Percentiles rank a stretch among this genome's conserved stretches.
These are phyloP conservation scores for Coelastrella sp. DNA, from an alignment of 139 green algal genomes.

Conservation along the genomic window DNA sequence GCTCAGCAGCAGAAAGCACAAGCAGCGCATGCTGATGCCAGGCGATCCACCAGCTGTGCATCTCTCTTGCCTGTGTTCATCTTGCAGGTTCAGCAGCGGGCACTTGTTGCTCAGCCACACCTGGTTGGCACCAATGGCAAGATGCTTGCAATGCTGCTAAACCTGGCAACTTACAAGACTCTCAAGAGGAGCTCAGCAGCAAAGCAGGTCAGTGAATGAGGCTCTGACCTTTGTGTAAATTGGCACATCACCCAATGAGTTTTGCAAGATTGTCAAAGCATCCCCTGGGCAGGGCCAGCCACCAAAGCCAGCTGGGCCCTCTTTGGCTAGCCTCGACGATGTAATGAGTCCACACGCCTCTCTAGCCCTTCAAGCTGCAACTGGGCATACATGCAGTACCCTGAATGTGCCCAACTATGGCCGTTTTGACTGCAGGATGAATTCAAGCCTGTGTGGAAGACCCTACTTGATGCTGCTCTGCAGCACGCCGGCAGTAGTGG, in stretches of 20 bases:
- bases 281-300: neutral
- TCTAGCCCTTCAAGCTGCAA: too few relatives aligned
- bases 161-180: slow-evolving; percentile 29
- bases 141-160: slow-evolving; percentile 71
- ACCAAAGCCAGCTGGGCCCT: too few relatives aligned
- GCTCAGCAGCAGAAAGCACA: neutral
- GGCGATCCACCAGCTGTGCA: too few relatives aligned
- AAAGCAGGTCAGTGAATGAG: neutral
- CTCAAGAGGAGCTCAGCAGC: neutral
- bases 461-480: slow-evolving; percentile 59
- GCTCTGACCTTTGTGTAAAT: neutral
- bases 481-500: neutral
- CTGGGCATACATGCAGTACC: neutral
- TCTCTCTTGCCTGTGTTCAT: neutral
- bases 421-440: neutral
- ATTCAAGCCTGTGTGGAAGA: slow-evolving; percentile 49
- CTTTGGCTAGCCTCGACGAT: too few relatives aligned
- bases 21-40: too few relatives aligned
- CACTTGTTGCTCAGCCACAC: slow-evolving; percentile 1
- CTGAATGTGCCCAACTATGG: neutral
- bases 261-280: neutral
- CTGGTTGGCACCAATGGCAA: slow-evolving; percentile 71
- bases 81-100: slow-evolving; percentile 49
- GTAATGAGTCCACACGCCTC: too few relatives aligned
- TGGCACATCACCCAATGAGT: neutral